These are phyloP conservation scores for Aurinia saxatilis DNA, from an alignment of 345 rosid genomes.

Conservation along the genomic window DNA sequence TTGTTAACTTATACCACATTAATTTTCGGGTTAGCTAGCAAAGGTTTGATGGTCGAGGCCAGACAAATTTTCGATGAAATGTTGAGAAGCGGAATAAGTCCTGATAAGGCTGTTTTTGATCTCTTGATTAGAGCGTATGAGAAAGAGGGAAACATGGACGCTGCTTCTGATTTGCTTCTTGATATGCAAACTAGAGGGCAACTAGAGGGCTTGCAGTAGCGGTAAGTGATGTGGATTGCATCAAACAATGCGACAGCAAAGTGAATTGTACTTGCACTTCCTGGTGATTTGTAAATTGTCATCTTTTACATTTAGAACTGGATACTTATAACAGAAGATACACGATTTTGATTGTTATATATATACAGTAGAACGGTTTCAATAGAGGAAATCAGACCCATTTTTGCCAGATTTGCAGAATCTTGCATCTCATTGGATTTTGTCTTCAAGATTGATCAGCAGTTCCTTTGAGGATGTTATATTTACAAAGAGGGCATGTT, in stretches of 20 bases:
- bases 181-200: slow-evolving; percentile 35
- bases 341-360: too few relatives aligned
- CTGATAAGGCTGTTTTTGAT: slow-evolving; percentile 36
- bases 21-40: slow-evolving; percentile 33
- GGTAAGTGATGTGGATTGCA: not conserved
- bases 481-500: slow-evolving; percentile 97
- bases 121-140: slow-evolving; percentile 36
- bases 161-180: slow-evolving; percentile 28
- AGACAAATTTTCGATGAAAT: slow-evolving; percentile 37
- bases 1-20: slow-evolving; percentile 34
- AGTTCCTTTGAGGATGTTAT: slow-evolving; percentile 79
- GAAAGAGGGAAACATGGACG: slow-evolving; percentile 24
- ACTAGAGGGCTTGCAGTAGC: slow-evolving; percentile 25
- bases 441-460: slow-evolving; percentile 55
- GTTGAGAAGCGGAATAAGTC: slow-evolving; percentile 29
- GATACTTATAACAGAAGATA: not conserved
- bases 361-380: too few relatives aligned
- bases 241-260: slow-evolving; percentile 12
- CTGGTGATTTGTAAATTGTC: not conserved
- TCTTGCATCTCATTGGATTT: too few relatives aligned
- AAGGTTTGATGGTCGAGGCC: slow-evolving; percentile 41
- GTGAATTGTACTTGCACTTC: not conserved
- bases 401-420: too few relatives aligned
- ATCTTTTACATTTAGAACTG: slow-evolving; percentile 4
- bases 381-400: too few relatives aligned